Evolutionary conservation across 495 filamentous ascomycete genomes (phyloP).

Genomic region (Annulohypoxylon maeteangense): DNA sequence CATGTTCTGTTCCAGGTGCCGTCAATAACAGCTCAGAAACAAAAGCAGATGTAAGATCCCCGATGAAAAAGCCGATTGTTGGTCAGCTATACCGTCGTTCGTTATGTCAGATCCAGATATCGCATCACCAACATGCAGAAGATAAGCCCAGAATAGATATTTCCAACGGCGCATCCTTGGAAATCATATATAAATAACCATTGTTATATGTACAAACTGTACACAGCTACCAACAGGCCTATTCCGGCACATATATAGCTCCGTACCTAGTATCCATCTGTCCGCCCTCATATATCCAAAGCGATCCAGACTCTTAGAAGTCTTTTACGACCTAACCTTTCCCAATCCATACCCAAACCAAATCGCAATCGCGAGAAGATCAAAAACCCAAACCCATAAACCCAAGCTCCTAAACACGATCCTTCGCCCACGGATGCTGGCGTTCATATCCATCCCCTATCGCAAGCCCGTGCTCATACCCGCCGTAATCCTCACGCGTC

Average conservation of each 20-base stretch:
- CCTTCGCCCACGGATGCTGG: slow-evolving; percentile 43
- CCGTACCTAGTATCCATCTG: neutral
- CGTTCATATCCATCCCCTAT: slow-evolving; percentile 25
- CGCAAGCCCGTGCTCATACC: slow-evolving; percentile 20
- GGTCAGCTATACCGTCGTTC: too few species aligned
- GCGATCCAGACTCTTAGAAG: neutral
- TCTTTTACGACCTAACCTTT: neutral
- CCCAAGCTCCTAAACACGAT: slow-evolving; percentile 13
- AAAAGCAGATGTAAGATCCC: too few species aligned
- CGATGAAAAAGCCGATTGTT: too few species aligned
- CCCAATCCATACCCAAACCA: neutral
- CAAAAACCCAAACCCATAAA: neutral
- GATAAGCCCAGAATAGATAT: neutral
- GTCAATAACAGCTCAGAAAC: too few species aligned
- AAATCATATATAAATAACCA: neutral
- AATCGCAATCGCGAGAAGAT: neutral
- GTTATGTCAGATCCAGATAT: too few species aligned
- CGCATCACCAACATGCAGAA: neutral
- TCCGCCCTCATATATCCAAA: neutral
- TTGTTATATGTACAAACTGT: neutral
- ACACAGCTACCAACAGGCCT: neutral
- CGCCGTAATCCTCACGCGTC: slow-evolving; percentile 35
- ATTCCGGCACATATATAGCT: neutral
- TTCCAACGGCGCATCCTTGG: neutral
- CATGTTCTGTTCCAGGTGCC: too few species aligned